Evolutionary conservation across 352 stramenopile species (phyloP), one percentile per base, ranked within the genome.

Genomic region (Paralagenidium karlingii): DNA sequence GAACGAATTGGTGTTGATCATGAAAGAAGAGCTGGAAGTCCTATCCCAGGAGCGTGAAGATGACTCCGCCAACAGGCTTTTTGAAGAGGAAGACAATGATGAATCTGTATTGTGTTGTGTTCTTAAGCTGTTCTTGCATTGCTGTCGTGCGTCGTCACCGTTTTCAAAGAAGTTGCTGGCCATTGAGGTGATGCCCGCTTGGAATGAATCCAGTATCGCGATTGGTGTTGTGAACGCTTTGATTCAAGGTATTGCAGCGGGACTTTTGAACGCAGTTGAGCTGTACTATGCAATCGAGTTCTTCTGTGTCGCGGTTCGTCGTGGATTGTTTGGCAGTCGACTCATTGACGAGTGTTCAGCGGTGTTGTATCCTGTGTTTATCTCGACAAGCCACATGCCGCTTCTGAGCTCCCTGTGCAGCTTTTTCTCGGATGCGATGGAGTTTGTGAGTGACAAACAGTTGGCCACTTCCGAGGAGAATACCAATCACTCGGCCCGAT

Each of bases 91-190:
- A 36, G 68, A 83, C 19, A 60, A 60, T 2, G 63, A 81, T 33
- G 70, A 90, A 28, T 83, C 73, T 8, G 69, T 61, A 1, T 57
- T 80, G 2, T 74, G 64, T 31, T 86, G 73, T 24, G 69, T 84
- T 12, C 38, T 90, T 24, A 86, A 86, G 38, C 75, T 90, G 11
- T 46, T 90, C 5, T 34, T 79, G 16, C 71, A 90, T 28, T 51
- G 53, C 16, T 81, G 62, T 43, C 59, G 71, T 4, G 70, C 69
- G 8, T 89, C 76, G n/a, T 64, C 66, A 3, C 55, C 60, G 20
- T 41, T 85, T 3, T 82, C 69, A 6, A 66, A 60, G 25, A 84
- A 84, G 38, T 49, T 88, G 2, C 47, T 43, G 24, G 47, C n/a
- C n/a, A n/a, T n/a, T n/a, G n/a, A n/a, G n/a, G n/a, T n/a, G n/a